Evolutionary conservation across 345 rosid species (phyloP).

Genomic region (Eucalyptus sideroxylon): DNA sequence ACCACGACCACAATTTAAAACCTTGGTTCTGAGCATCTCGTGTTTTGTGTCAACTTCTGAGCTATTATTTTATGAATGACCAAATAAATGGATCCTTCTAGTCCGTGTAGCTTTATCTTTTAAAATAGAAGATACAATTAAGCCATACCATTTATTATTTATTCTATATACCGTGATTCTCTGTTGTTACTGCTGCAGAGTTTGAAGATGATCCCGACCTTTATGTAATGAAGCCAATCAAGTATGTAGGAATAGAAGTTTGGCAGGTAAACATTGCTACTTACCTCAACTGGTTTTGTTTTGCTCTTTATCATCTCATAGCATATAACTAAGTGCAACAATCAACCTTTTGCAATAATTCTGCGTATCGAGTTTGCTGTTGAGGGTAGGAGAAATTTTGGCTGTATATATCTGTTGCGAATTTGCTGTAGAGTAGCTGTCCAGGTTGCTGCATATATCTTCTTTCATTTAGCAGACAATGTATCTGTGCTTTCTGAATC

Average conservation of each 20-base stretch:
- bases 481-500: background rate
- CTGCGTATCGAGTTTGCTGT: background rate
- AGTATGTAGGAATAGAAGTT: constrained; percentile 86
- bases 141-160: background rate
- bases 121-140: background rate
- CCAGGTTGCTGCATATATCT: background rate
- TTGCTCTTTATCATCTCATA: background rate
- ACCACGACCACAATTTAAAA: background rate
- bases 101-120: background rate
- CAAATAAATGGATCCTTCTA: background rate
- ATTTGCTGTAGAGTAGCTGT: background rate
- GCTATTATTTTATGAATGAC: background rate
- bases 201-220: constrained; percentile 98
- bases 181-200: constrained; percentile 23
- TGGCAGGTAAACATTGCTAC: constrained; percentile 59
- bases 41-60: background rate
- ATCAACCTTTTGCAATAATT: background rate
- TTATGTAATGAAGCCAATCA: constrained; percentile 78
- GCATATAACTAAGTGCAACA: background rate
- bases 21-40: background rate
- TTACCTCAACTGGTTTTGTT: background rate
- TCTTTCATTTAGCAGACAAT: background rate
- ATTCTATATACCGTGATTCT: background rate
- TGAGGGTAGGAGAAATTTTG: background rate
- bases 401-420: background rate